phyloP scores from a whole-genome alignment of 495 filamentous ascomycete species.

The Cercophora newfieldiana region DNA sequence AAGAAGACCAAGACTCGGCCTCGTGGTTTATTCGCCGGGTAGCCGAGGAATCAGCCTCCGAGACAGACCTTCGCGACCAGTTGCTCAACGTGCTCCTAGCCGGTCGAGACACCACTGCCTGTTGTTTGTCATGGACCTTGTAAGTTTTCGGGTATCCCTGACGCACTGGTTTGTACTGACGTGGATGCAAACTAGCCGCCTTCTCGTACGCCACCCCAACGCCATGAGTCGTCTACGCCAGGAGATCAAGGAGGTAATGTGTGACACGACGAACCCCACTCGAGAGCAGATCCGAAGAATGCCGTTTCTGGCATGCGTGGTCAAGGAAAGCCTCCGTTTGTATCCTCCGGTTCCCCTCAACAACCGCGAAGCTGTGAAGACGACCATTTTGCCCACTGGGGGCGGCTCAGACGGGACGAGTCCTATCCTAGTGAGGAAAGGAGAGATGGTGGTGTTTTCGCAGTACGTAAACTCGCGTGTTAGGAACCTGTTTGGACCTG shows the following conservation, averaged over 20 bases:
- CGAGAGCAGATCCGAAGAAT: conserved; percentile 41
- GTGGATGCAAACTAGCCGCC: conserved; percentile 23
- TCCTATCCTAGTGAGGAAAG: conserved; percentile 46
- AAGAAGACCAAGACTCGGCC: not conserved
- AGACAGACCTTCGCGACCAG: conserved; percentile 19
- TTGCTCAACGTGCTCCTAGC: conserved; percentile 25
- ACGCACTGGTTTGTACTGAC: not conserved
- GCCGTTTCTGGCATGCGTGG: conserved; percentile 44
- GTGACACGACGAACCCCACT: conserved; percentile 24
- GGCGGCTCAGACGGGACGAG: conserved; percentile 47
- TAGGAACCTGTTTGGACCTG: conserved; percentile 54
- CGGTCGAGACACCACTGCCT: conserved; percentile 29
- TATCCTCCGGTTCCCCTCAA: conserved; percentile 62
- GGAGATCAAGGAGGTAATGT: conserved; percentile 32
- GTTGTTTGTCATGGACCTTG: conserved; percentile 40
- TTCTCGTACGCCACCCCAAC: conserved; percentile 36
- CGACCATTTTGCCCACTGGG: conserved; percentile 50
- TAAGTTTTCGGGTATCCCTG: conserved; percentile 23
- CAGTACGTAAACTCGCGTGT: conserved; percentile 17
- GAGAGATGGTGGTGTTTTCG: conserved; percentile 43
- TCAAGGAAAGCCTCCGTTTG: conserved; percentile 52
- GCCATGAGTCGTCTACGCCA: conserved; percentile 33
- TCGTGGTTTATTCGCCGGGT: conserved; percentile 19
- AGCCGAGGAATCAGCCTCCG: conserved; percentile 11
- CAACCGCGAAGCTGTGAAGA: conserved; percentile 46